Evolutionary conservation across 768 basidiomycete species (phyloP).

Genomic region (Coprinellus aureogranulatus): DNA sequence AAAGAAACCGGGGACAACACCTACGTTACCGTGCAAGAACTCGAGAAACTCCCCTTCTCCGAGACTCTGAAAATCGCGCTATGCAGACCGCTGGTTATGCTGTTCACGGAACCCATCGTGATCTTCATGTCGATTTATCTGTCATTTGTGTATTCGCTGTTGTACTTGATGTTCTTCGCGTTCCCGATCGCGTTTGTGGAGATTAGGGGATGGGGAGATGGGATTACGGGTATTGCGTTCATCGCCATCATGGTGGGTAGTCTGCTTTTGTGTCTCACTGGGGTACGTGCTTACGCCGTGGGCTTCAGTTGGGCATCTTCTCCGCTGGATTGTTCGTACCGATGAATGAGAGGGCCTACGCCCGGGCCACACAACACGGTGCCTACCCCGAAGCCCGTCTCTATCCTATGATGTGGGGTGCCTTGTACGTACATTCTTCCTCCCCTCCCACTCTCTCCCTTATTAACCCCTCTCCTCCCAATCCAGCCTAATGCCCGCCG

Average conservation of each 20-base stretch:
- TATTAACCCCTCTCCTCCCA: conserved; percentile 15
- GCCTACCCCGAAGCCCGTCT: conserved; percentile 44
- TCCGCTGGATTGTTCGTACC: conserved; percentile 29
- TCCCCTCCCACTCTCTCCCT: neutral
- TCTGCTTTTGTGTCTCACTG: neutral
- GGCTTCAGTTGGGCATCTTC: conserved; percentile 33
- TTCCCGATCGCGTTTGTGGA: conserved; percentile 43
- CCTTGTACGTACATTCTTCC: conserved; percentile 19
- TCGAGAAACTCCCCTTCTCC: conserved; percentile 32
- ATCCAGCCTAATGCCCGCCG: conserved; percentile 29
- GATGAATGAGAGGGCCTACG: conserved; percentile 33
- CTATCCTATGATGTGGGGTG: conserved; percentile 40
- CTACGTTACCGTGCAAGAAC: conserved; percentile 36
- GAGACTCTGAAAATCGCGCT: conserved; percentile 37
- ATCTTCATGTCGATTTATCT: conserved; percentile 44
- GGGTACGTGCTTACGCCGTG: neutral
- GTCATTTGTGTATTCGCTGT: conserved; percentile 41
- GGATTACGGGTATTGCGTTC: conserved; percentile 42
- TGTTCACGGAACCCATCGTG: conserved; percentile 45
- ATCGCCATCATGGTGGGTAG: conserved; percentile 41
- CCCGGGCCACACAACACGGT: conserved; percentile 29
- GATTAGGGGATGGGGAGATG: conserved; percentile 37
- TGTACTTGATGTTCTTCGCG: conserved; percentile 44
- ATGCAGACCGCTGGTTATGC: conserved; percentile 38
- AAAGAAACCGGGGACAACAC: conserved; percentile 36